These are phyloP conservation scores for Diutina mesorugosa DNA, from an alignment of 1,139 yeast genomes.

Conservation along the genomic window DNA sequence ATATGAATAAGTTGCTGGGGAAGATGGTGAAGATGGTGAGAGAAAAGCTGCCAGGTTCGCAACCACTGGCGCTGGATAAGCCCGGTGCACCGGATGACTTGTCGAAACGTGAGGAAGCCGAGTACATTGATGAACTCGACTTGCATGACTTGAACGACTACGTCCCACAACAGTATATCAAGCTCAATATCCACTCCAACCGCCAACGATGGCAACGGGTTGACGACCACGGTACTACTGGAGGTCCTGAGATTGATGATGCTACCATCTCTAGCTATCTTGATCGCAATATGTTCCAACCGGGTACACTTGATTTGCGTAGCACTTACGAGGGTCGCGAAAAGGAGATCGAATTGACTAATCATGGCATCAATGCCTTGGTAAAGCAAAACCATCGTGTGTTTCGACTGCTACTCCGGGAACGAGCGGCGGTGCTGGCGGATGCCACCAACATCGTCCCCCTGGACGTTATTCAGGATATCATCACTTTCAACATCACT, in stretches of 20 bases:
- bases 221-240: neutral
- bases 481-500: conserved; percentile 26
- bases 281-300: conserved; percentile 9
- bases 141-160: conserved; percentile 50
- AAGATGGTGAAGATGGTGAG: conserved; percentile 55
- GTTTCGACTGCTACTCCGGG: conserved; percentile 13
- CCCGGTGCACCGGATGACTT: neutral
- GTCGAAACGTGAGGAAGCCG: conserved; percentile 17
- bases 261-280: conserved; percentile 11
- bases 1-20: conserved; percentile 81
- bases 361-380: conserved; percentile 34
- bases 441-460: conserved; percentile 14
- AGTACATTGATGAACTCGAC: conserved; percentile 36
- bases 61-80: neutral
- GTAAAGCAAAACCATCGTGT: conserved; percentile 45
- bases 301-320: conserved; percentile 20
- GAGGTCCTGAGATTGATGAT: conserved; percentile 4
- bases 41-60: conserved; percentile 13
- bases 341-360: conserved; percentile 33
- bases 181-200: conserved; percentile 29
- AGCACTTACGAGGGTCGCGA: conserved; percentile 22
- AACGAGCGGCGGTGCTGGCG: neutral
- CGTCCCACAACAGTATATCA: conserved; percentile 39
- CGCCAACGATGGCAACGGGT: conserved; percentile 6
- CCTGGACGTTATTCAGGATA: conserved; percentile 17